Evolutionary conservation across 2,329 filamentous ascomycete genomes (phyloP).

Genomic region (Xylaria sp.): DNA sequence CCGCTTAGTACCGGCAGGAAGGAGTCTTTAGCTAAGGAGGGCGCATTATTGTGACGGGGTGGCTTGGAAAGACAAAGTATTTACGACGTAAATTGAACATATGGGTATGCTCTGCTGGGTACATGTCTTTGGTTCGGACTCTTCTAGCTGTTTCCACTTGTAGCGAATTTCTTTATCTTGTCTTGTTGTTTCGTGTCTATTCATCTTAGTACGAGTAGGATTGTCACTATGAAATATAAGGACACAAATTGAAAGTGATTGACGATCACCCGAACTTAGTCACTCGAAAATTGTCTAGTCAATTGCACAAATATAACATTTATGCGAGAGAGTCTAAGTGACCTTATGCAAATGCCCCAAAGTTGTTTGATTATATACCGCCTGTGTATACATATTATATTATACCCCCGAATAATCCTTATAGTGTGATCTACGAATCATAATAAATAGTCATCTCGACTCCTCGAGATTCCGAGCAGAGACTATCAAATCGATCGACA

Average conservation of each 20-base stretch:
- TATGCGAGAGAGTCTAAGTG: not conserved
- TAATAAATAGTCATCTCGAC: constrained; percentile 18
- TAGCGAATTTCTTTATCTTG: not conserved
- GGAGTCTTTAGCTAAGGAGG: constrained; percentile 52
- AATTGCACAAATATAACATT: not conserved
- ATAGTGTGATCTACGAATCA: constrained; percentile 11
- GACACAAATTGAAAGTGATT: not conserved
- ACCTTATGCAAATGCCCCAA: constrained; percentile 7
- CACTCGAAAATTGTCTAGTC: not conserved
- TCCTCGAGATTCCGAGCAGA: constrained; percentile 29
- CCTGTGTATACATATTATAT: constrained; percentile 23
- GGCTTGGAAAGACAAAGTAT: not conserved
- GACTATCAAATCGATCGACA: constrained; percentile 33
- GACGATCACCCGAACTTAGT: not conserved
- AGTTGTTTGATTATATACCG: constrained; percentile 3
- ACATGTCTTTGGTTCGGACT: not conserved
- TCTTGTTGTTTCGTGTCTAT: not conserved
- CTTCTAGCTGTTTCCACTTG: not conserved
- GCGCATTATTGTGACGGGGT: constrained; percentile 36
- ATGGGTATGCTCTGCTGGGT: not conserved
- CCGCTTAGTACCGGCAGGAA: constrained; percentile 57
- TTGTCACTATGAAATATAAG: not conserved
- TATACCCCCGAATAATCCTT: constrained; percentile 17
- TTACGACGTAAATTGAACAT: not conserved
- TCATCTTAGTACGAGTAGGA: not conserved